Conservation (phyloP, 495 filamentous ascomycete species). For the Aspergillus sparsus region DNA sequence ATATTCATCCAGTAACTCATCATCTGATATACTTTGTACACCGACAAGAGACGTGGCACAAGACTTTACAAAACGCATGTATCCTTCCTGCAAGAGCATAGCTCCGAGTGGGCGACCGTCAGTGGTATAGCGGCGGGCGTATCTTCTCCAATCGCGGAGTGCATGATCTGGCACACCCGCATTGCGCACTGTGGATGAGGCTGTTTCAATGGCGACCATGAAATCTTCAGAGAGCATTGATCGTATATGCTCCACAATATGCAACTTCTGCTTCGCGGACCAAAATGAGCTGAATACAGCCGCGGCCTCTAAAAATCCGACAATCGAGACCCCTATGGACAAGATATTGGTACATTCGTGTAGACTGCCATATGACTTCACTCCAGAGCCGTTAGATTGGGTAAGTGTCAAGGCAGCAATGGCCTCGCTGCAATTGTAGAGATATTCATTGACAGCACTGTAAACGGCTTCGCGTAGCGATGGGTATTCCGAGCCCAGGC, state of each 20-base stretch:
- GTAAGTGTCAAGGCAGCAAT: conserved; percentile 43
- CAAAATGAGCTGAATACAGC: conserved; percentile 77
- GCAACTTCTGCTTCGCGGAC: conserved; percentile 66
- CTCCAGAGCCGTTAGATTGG: conserved; percentile 43
- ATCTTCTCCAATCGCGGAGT: conserved; percentile 77
- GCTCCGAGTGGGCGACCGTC: conserved; percentile 80
- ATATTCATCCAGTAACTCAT: conserved; percentile 75
- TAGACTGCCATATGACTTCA: conserved; percentile 50
- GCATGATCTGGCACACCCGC: conserved; percentile 47
- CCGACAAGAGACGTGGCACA: conserved; percentile 70
- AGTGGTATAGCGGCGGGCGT: conserved; percentile 76
- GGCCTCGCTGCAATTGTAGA: conserved; percentile 62
- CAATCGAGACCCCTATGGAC: conserved; percentile 74
- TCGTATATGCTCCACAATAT: conserved; percentile 66
- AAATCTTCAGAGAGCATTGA: conserved; percentile 79
- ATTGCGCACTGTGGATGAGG: conserved; percentile 81
- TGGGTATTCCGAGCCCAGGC: conserved; percentile 68
- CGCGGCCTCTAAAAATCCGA: conserved; percentile 84
- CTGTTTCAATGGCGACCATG: conserved; percentile 78
- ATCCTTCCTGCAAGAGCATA: conserved; percentile 85
- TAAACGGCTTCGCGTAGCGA: conserved; percentile 62
- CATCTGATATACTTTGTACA: conserved; percentile 55
- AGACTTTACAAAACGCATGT: conserved; percentile 80
- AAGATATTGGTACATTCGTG: conserved; percentile 68
- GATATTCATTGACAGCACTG: conserved; percentile 63